Base-by-base conservation (phyloP, 495 filamentous ascomycete genomes). In the Daldinia caldariorum region DNA sequence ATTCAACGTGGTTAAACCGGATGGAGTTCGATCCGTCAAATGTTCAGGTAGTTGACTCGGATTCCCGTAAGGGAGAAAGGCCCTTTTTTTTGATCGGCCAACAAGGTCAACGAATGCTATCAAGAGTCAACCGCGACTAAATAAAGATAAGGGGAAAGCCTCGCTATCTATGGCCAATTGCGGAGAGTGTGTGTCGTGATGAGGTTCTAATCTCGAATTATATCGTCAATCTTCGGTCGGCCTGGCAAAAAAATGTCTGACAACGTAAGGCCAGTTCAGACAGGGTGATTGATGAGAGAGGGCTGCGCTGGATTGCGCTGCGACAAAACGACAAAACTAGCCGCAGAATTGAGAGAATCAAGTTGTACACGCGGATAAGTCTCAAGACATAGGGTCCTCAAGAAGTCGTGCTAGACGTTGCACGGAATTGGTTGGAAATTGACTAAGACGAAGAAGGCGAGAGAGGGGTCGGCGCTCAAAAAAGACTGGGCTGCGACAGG, bases 381-480 rank as follows among this genome's bases (percentile, higher is more conserved):
- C 38, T 65, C 58, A 68, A 72, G 70, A 68, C 70, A 72, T 68
- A 68, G 26, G 60, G 39, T 60, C 65, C 45, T 55, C 22, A 64
- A 68, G 53, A 67, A 32, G 69, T 68, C 57, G 55, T 72, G 69
- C 64, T 67, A 43, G 20, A 61, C 13, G 69, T 59, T 67, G 70
- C 65, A 72, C 70, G 65, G 61, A 72, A 69, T 66, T 66, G 70
- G 65, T 72, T 72, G 70, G 65, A 66, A 68, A 66, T 51, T 18
- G 51, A 67, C 58, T 67, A 71, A 35, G 58, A 71, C 69, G 59
- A 60, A 67, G 68, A 66, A 29, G 69, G 59, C 39, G 53, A 60
- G 56, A 59, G 56, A 59, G 67, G 70, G 65, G 58, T 72, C 61
- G 55, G 65, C 61, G 61, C 45, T 72, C 69, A 64, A 58, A 41